Evolutionary conservation across 129 eudicot species (phyloP).

Genomic region (Scalesia atractyloides): DNA sequence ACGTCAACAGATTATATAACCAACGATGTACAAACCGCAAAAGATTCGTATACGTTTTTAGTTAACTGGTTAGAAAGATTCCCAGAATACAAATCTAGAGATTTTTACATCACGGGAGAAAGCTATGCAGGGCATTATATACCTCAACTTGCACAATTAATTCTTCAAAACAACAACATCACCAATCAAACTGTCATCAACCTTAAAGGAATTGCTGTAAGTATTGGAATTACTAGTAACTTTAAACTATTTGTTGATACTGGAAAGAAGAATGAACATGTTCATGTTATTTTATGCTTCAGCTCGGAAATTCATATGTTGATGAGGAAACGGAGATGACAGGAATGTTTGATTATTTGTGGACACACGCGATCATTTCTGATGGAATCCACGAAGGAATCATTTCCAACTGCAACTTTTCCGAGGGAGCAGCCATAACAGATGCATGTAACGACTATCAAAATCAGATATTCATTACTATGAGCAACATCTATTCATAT

Average conservation of each 20-base stretch:
- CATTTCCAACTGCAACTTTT: slow-evolving; percentile 49
- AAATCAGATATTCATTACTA: slow-evolving; percentile 21
- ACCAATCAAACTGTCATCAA: slow-evolving; percentile 66
- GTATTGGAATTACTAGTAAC: slow-evolving; percentile 3
- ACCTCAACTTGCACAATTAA: slow-evolving; percentile 65
- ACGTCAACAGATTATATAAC: slow-evolving; percentile 47
- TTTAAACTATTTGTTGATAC: background rate
- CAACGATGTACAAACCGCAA: slow-evolving; percentile 50
- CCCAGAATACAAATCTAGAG: slow-evolving; percentile 61
- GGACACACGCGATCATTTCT: slow-evolving; percentile 59
- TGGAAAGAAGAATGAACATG: background rate
- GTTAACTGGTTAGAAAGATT: slow-evolving; percentile 63
- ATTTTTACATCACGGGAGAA: slow-evolving; percentile 57
- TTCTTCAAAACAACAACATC: slow-evolving; percentile 56
- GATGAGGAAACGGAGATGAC: slow-evolving; percentile 35
- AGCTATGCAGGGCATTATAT: slow-evolving; percentile 68
- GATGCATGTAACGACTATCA: slow-evolving; percentile 23
- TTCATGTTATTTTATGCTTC: slow-evolving; percentile 21
- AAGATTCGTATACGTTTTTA: slow-evolving; percentile 55
- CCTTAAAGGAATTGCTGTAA: slow-evolving; percentile 71
- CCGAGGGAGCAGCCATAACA: slow-evolving; percentile 33
- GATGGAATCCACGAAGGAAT: slow-evolving; percentile 52
- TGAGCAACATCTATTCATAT: slow-evolving; percentile 36
- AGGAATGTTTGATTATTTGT: slow-evolving; percentile 44
- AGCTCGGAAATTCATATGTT: slow-evolving; percentile 62